Base-by-base conservation (phyloP, 768 basidiomycete species). In the Imleria badia region DNA sequence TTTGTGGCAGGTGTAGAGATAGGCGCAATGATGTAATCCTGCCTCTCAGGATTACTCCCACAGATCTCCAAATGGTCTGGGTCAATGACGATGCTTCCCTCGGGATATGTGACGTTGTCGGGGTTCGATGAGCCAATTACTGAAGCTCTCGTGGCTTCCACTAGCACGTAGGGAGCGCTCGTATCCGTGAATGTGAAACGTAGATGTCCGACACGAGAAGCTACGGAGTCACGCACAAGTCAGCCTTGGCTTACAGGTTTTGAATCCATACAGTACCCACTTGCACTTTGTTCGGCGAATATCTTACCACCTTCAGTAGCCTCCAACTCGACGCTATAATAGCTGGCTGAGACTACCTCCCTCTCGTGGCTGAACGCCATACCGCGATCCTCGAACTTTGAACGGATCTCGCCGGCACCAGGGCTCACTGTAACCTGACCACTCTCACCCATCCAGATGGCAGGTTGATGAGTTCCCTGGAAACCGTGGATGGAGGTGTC, bases 361-460 rank as follows among this genome's bases (percentile, higher is more conserved):
- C 66, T 72, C 20, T 76, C 76, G 50, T 81, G 75, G 20, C 69
- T 76, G 61, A 84, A 81, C 1, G 54, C 56, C 69, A 89, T 72
- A 1, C 84, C 85, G 10, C 87, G 76, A 42, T 81, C 70, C 40
- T 84, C 82, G 55, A 90, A 87, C 6, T 73, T 73, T 10, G 78
- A 72, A 38, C 77, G 76, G 1, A 89, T 73, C 5, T 64, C 52
- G 17, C 80, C 79, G 9, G 69, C 67, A 7, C 87, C 87, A 12
- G 88, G 86, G 29, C 78, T 76, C 23, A 90, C 74, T 6, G 80
- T 75, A 3, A 84, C 80, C 44, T 81, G 80, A 0, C 80, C 88
- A 57, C 83, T 87, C 61, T 89, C 88, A 3, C 86, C 90, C 89
- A 93, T 92, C 90, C 89, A 92, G 35, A 93, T 91, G 1, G 91